phyloP scores from a whole-genome alignment of 495 filamentous ascomycete genomes.

The Aspergillus sclerotiicarbonarius region DNA sequence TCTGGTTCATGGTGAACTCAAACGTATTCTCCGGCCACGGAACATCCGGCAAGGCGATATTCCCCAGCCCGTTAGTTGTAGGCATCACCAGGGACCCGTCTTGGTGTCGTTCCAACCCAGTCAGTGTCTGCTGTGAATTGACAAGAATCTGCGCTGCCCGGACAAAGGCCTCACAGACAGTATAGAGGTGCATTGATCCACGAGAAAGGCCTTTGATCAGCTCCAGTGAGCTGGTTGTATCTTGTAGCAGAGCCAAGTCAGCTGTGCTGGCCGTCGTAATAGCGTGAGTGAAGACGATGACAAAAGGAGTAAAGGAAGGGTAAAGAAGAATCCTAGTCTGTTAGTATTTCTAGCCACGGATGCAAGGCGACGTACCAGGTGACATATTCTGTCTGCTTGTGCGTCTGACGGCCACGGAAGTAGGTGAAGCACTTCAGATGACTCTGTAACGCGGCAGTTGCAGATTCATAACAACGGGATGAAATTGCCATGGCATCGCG shows the following conservation, averaged over 20 bases:
- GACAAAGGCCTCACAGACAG: constrained; percentile 25
- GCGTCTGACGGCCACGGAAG: constrained; percentile 24
- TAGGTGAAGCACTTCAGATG: constrained; percentile 26
- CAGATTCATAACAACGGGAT: constrained; percentile 23
- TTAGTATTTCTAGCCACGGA: neutral
- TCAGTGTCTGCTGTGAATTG: constrained; percentile 21
- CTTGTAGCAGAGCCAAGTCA: constrained; percentile 22
- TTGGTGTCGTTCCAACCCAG: constrained; percentile 21
- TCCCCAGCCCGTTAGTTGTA: constrained; percentile 11
- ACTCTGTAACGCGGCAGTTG: constrained; percentile 21
- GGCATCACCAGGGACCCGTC: constrained; percentile 26
- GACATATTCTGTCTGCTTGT: constrained; percentile 31
- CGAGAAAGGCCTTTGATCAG: constrained; percentile 25
- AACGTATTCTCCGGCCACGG: constrained; percentile 24
- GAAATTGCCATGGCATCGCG: constrained; percentile 24
- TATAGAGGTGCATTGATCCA: constrained; percentile 22
- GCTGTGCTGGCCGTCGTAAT: constrained; percentile 21
- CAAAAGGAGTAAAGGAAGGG: constrained; percentile 27
- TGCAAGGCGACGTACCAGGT: constrained; percentile 16
- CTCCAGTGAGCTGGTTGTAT: constrained; percentile 23
- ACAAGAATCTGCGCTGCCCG: constrained; percentile 25
- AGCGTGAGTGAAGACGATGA: constrained; percentile 30
- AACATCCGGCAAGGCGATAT: constrained; percentile 25
- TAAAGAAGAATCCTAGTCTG: constrained; percentile 24
- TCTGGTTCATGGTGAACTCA: constrained; percentile 18